Evolutionary conservation across 352 stramenopile species (phyloP).

Genomic region (Phytophthora europaea): DNA sequence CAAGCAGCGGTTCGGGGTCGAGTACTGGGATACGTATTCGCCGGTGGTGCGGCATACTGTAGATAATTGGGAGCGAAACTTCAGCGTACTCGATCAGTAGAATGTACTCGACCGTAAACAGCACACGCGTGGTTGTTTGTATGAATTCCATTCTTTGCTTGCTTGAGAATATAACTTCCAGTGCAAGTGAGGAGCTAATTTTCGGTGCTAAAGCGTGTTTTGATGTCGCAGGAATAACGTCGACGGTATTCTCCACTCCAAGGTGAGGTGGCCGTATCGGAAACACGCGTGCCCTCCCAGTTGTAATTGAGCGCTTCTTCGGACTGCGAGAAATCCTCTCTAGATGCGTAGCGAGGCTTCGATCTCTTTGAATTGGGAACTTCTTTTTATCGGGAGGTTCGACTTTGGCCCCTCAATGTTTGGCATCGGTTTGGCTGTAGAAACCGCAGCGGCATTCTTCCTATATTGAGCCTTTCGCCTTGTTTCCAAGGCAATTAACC

Average conservation of each 20-base stretch:
- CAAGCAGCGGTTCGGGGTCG: too few species aligned
- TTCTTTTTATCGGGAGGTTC: neutral
- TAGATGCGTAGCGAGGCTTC: neutral
- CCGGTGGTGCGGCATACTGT: too few species aligned
- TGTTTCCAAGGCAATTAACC: neutral
- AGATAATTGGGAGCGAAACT: neutral
- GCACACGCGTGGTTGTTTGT: neutral
- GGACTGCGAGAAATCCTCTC: neutral
- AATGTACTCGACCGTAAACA: constrained; percentile 33
- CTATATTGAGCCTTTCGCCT: neutral
- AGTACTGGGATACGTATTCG: too few species aligned
- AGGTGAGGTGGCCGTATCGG: neutral
- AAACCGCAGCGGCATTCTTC: neutral
- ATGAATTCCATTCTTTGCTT: neutral
- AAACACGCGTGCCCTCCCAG: neutral
- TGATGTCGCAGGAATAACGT: neutral
- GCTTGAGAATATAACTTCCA: neutral
- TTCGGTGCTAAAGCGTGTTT: neutral
- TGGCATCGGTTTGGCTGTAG: neutral
- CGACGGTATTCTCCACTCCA: neutral
- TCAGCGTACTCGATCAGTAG: constrained; percentile 1
- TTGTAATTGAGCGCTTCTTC: neutral
- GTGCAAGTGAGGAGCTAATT: neutral
- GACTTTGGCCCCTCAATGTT: neutral
- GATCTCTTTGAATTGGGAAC: neutral